phyloP scores from a whole-genome alignment of 2,329 filamentous ascomycete genomes.

The Phialophora macrospora region DNA sequence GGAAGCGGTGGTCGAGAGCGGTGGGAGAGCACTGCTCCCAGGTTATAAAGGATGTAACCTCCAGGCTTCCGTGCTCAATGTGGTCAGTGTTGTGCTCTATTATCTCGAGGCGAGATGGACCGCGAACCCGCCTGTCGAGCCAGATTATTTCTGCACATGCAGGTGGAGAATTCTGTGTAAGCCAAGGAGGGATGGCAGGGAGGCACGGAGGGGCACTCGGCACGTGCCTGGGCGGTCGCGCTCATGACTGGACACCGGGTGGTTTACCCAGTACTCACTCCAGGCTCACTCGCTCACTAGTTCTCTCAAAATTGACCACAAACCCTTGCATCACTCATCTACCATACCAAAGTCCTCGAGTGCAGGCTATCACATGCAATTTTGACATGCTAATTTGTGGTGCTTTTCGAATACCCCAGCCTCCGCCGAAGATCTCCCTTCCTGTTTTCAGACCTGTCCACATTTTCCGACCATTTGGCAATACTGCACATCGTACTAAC shows the following conservation, averaged over 20 bases:
- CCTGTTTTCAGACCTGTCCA: no score
- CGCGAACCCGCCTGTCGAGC: slow-evolving; percentile 15
- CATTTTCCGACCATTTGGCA: no score
- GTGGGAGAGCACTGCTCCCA: slow-evolving; percentile 29
- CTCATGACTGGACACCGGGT: neutral
- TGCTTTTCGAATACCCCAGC: no score
- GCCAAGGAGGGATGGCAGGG: neutral
- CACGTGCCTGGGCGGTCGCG: neutral
- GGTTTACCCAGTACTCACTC: no score
- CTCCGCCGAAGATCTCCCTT: no score
- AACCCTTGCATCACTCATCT: no score
- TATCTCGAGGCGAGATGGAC: slow-evolving; percentile 7
- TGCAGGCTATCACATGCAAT: no score
- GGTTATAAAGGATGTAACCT: slow-evolving; percentile 4
- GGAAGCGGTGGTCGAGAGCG: slow-evolving; percentile 10
- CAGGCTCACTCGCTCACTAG: no score
- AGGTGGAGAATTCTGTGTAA: slow-evolving; percentile 9
- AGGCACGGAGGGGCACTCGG: neutral
- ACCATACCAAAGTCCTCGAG: no score
- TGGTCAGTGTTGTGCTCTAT: slow-evolving; percentile 9
- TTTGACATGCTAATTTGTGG: no score
- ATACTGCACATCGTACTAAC: no score
- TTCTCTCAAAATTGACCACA: no score
- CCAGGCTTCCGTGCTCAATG: slow-evolving; percentile 12
- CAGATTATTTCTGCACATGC: slow-evolving; percentile 15